Conservation (phyloP, 2,329 filamentous ascomycete species). For the Hypoxylon sp. region DNA sequence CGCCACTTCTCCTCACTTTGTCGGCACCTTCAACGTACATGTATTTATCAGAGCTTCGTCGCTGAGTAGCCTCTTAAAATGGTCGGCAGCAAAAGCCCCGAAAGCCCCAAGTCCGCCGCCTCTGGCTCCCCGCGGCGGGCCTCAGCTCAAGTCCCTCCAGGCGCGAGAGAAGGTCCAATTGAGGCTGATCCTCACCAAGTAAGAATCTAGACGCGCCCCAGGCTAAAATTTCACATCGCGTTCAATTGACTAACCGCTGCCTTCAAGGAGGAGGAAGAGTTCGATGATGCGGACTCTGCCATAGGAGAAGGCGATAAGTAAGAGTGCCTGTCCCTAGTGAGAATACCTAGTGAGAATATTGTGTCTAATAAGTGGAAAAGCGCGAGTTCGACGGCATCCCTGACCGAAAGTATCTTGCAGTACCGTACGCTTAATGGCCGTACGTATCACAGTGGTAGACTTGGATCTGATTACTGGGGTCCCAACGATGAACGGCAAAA, state of each 20-base stretch:
- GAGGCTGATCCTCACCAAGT: slow-evolving; percentile 31
- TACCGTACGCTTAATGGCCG: slow-evolving; percentile 47
- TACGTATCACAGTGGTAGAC: slow-evolving; percentile 43
- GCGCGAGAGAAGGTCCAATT: slow-evolving; percentile 32
- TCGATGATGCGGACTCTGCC: slow-evolving; percentile 41
- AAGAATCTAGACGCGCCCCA: slow-evolving; percentile 15
- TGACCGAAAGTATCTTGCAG: slow-evolving; percentile 45
- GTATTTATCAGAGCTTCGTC: slow-evolving; percentile 7
- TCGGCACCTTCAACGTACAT: slow-evolving; percentile 3
- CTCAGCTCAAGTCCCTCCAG: slow-evolving; percentile 15
- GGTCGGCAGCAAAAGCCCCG: slow-evolving; percentile 20
- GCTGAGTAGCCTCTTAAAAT: slow-evolving; percentile 22
- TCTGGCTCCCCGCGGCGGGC: background rate
- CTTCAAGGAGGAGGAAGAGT: slow-evolving; percentile 19
- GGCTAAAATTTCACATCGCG: background rate
- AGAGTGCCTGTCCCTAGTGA: background rate
- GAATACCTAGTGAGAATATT: background rate
- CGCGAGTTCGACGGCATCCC: slow-evolving; percentile 44
- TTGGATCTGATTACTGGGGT: slow-evolving; percentile 42
- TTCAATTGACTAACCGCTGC: slow-evolving; percentile 24
- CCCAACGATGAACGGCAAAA: slow-evolving; percentile 47
- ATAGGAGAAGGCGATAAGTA: slow-evolving; percentile 42
- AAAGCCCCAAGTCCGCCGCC: background rate
- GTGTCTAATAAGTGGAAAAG: slow-evolving; percentile 30
- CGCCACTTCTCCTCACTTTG: slow-evolving; percentile 40